These are phyloP conservation scores for Scenedesmus sp. DNA, from an alignment of 163 green algal genomes.

Conservation along the genomic window DNA sequence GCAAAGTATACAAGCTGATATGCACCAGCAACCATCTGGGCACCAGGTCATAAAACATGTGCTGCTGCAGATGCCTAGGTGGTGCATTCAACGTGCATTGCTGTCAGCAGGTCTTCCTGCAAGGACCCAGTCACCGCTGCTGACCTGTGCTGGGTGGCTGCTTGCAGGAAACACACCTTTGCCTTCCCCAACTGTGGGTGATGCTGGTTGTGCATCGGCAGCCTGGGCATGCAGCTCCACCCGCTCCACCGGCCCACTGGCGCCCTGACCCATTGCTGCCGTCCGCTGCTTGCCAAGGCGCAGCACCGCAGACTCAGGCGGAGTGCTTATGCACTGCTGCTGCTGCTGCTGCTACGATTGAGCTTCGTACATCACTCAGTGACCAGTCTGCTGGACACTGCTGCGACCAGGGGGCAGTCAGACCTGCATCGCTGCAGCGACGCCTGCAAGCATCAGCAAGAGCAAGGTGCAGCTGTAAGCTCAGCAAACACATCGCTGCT, in stretches of 20 bases:
- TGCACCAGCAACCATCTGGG: too few relatives aligned
- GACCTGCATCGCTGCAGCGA: neutral
- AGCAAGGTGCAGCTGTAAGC: neutral
- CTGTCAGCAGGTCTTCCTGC: neutral
- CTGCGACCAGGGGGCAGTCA: neutral
- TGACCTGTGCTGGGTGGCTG: neutral
- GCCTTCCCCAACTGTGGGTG: neutral
- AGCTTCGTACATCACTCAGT: neutral
- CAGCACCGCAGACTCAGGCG: neutral
- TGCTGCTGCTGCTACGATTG: neutral
- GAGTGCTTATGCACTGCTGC: neutral
- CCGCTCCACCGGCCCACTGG: neutral
- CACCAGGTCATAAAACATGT: too few relatives aligned
- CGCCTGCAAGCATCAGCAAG: neutral
- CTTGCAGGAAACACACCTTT: neutral
- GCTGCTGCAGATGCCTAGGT: neutral
- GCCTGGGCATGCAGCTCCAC: neutral
- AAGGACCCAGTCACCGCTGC: neutral
- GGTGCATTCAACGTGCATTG: neutral
- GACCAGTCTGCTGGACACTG: neutral
- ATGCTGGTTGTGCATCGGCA: neutral
- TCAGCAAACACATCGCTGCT: neutral
- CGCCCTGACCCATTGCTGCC: neutral
- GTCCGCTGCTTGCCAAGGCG: neutral
- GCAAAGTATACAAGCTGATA: neutral